Percentiles rank a stretch among this genome's conserved stretches.
Evolutionary conservation across 805 yeast species (phyloP).

Genomic region (Nematodospora valgi): DNA sequence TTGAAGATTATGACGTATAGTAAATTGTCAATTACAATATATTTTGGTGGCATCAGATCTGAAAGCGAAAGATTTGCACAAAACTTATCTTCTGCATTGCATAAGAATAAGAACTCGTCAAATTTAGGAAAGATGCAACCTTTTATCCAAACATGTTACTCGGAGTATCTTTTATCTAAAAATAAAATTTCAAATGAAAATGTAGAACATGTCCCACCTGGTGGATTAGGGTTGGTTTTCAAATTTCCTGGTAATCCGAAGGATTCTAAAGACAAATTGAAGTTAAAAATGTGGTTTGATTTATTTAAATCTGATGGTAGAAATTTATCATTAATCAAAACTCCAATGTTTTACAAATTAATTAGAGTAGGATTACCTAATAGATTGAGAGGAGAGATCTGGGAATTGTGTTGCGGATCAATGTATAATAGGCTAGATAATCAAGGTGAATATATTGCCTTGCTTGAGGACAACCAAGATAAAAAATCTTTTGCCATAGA

Average conservation of each 20-base stretch:
- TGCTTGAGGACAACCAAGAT: slow-evolving; percentile 60
- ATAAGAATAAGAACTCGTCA: slow-evolving; percentile 58
- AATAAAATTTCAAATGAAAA: slow-evolving; percentile 44
- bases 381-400: slow-evolving; percentile 87
- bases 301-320: slow-evolving; percentile 82
- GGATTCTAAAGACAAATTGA: slow-evolving; percentile 73
- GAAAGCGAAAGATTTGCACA: slow-evolving; percentile 80
- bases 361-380: slow-evolving; percentile 94
- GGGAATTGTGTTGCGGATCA: slow-evolving; percentile 92
- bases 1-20: slow-evolving; percentile 67
- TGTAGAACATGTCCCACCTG: slow-evolving; percentile 57
- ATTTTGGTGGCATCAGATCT: slow-evolving; percentile 75
- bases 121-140: slow-evolving; percentile 60
- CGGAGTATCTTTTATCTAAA: slow-evolving; percentile 74
- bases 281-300: slow-evolving; percentile 92
- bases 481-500: slow-evolving; percentile 81
- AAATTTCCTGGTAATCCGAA: slow-evolving; percentile 89
- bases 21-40: slow-evolving; percentile 59
- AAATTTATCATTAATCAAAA: slow-evolving; percentile 70
- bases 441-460: slow-evolving; percentile 52
- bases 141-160: slow-evolving; percentile 70
- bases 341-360: slow-evolving; percentile 75
- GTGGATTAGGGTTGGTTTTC: slow-evolving; percentile 83
- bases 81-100: slow-evolving; percentile 56
- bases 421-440: slow-evolving; percentile 67